A percentile compares a stretch with the other conserved stretches of the same genome.
Evolutionary conservation across 129 eudicot genomes (phyloP).

Genomic region (Ambrosia trifida): DNA sequence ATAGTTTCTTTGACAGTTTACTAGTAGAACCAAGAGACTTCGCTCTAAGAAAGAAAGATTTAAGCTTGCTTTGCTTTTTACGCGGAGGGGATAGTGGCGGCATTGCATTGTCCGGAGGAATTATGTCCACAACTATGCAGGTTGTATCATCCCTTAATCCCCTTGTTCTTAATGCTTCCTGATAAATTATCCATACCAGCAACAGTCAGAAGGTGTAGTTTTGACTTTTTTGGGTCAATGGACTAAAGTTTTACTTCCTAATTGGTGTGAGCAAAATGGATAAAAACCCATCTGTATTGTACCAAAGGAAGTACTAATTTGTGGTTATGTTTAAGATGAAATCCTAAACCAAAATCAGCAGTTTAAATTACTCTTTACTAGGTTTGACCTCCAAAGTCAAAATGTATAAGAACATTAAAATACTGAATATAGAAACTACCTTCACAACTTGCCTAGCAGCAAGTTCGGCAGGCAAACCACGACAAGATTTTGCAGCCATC

Average conservation of each 20-base stretch:
- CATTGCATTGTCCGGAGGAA: constrained; percentile 66
- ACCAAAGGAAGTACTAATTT: background rate
- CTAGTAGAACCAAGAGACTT: constrained; percentile 49
- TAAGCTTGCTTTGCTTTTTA: constrained; percentile 61
- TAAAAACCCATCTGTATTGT: background rate
- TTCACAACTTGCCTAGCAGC: constrained; percentile 90
- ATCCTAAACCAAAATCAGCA: background rate
- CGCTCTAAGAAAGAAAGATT: constrained; percentile 58
- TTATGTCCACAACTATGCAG: constrained; percentile 87
- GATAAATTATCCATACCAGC: constrained; percentile 21
- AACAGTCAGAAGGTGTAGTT: constrained; percentile 14
- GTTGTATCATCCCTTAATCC: constrained; percentile 94
- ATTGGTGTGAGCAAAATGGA: constrained; percentile 7
- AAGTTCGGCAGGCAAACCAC: constrained; percentile 95
- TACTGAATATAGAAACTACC: constrained; percentile 43
- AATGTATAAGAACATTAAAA: constrained; percentile 17
- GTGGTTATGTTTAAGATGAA: background rate
- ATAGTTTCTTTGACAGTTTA: constrained; percentile 64
- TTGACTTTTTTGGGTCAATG: constrained; percentile 26
- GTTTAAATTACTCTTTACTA: background rate
- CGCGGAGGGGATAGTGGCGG: constrained; percentile 64
- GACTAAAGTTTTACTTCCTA: constrained; percentile 3
- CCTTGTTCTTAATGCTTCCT: constrained; percentile 84
- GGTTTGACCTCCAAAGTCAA: constrained; percentile 25
- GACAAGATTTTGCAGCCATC: constrained; percentile 77